phyloP scores from a whole-genome alignment of 805 yeast genomes.

The Maudiozyma serrabonitensis region DNA sequence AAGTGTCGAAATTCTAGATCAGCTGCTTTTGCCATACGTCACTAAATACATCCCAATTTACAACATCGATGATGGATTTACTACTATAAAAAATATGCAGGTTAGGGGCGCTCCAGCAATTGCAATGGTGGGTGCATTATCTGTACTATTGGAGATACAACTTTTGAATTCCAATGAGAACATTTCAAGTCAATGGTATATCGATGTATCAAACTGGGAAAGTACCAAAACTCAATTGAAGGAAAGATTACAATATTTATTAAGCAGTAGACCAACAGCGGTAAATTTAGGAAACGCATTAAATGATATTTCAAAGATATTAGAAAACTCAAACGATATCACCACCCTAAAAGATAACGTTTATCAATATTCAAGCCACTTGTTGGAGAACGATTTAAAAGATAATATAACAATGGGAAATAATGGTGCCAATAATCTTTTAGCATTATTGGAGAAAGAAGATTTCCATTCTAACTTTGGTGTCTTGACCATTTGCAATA shows the following conservation, averaged over 20 bases:
- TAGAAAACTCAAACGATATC: constrained; percentile 25
- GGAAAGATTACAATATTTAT: constrained; percentile 50
- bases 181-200: constrained; percentile 18
- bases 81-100: constrained; percentile 82
- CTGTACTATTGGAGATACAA: constrained; percentile 65
- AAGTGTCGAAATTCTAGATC: constrained; percentile 62
- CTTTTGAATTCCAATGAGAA: constrained; percentile 23
- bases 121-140: constrained; percentile 85
- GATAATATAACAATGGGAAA: constrained; percentile 73
- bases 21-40: constrained; percentile 70
- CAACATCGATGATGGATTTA: constrained; percentile 64
- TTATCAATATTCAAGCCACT: constrained; percentile 37
- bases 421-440: constrained; percentile 67
- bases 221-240: constrained; percentile 32
- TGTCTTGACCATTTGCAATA: constrained; percentile 86
- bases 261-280: constrained; percentile 87
- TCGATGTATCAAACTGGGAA: constrained; percentile 27
- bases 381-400: constrained; percentile 68
- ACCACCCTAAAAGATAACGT: constrained; percentile 24
- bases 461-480: constrained; percentile 58
- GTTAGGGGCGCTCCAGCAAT: constrained; percentile 99
- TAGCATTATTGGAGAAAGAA: constrained; percentile 35
- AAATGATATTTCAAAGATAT: constrained; percentile 27
- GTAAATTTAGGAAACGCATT: constrained; percentile 77
- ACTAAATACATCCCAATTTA: constrained; percentile 55